Evolutionary conservation across 768 basidiomycete species (phyloP), one percentile per base, ranked within the genome.

Genomic region (Amanita polypyramis): DNA sequence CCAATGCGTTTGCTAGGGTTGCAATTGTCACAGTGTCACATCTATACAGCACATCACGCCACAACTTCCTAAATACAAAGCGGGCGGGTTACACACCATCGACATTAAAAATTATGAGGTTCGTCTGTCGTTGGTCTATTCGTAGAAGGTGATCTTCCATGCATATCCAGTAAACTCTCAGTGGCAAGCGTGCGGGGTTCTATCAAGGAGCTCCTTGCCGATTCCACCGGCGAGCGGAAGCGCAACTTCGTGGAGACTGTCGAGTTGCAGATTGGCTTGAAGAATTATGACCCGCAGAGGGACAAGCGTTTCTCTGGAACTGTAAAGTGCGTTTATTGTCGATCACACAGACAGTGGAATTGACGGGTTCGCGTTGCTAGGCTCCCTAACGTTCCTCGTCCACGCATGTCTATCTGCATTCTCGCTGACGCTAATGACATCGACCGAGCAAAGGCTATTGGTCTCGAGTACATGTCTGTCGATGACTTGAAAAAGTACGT

Each of bases 251-350:
- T 93, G 54, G 92, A 95, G 77, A 96, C 93, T 50, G 83, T 95
- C 63, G 93, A 96, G 68, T 78, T 96, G 58, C 92, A 95, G 68
- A 89, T 96, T 58, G 93, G 93, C 57, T 79, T 96, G 62, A 96
- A 95, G 77, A 96, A 96, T 80, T 96, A 96, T 74, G 93, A 99
- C 69, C 95, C 96, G 58, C 96, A 98, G 81, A 77, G 96, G 55
- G 96, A 99, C 72, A 99, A 98, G 77, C 96, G 96, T 91, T 98
- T 99, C 88, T 94, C 91, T 55, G 92, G 92, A 62, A 96, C 92
- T 43, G 91, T 95, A 72, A 95, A 94, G 93, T 93, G 55, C 52
- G 77, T 37, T 30, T 43, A 44, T 27, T 10, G 6, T 38, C 5
- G 2, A 29, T 19, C 10, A 1, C 10, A 21, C 33, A 45, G 23